phyloP scores from a whole-genome alignment of 805 yeast species.

The Danielia reshetovae region DNA sequence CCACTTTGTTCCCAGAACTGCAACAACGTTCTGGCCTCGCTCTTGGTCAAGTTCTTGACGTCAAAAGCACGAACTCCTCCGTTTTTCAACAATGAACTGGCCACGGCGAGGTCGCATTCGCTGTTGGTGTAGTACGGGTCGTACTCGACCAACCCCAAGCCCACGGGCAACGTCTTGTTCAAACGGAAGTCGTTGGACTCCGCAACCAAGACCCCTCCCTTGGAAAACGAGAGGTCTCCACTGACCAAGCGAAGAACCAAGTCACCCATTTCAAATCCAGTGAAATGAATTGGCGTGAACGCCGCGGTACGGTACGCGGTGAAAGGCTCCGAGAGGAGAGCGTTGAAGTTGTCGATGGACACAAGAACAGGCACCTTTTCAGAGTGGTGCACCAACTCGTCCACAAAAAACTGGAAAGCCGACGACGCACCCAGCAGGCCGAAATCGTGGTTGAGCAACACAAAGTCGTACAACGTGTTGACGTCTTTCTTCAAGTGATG shows the following conservation, averaged over 20 bases:
- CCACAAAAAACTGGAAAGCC: conserved; percentile 51
- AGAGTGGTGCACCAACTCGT: conserved; percentile 51
- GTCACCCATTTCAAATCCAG: conserved; percentile 61
- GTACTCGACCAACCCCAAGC: conserved; percentile 47
- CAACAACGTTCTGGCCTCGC: conserved; percentile 28
- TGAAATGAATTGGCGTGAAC: conserved; percentile 53
- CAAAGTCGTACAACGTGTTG: conserved; percentile 24
- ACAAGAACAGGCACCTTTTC: conserved; percentile 53
- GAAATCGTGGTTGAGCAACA: conserved; percentile 35
- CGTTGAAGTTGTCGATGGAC: conserved; percentile 72
- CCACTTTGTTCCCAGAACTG: conserved; percentile 30
- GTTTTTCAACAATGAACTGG: conserved; percentile 40
- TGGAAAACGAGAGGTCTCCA: conserved; percentile 49
- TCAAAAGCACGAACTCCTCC: conserved; percentile 29
- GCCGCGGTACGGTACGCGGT: conserved; percentile 60
- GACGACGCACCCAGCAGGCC: conserved; percentile 36
- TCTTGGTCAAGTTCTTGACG: conserved; percentile 27
- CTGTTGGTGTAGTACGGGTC: conserved; percentile 52
- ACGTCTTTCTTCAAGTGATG: conserved; percentile 29
- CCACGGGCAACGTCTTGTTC: conserved; percentile 53
- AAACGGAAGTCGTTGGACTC: conserved; percentile 51
- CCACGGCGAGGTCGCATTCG: conserved; percentile 53
- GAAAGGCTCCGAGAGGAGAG: conserved; percentile 48
- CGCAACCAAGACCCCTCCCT: conserved; percentile 65
- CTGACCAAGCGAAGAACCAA: conserved; percentile 50